These are phyloP conservation scores for Hygrophorus pudorinus DNA, from an alignment of 768 basidiomycete genomes.

Conservation along the genomic window DNA sequence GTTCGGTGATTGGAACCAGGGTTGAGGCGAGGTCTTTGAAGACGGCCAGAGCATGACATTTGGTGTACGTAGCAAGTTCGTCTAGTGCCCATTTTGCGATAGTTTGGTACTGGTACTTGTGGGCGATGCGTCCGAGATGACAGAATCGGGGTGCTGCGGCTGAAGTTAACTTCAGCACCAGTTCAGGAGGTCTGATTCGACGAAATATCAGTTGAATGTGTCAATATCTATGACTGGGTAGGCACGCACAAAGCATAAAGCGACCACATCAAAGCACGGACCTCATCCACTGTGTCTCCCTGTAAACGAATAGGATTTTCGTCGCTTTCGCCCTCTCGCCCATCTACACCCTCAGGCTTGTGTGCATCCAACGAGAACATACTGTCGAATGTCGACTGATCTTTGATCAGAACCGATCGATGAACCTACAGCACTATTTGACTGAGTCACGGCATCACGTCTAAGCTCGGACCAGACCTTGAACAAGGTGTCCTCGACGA, in stretches of 20 bases:
- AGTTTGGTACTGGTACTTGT: constrained; percentile 7
- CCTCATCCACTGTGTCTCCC: constrained; percentile 7
- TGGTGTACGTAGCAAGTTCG: background rate
- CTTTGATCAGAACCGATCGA: constrained; percentile 6
- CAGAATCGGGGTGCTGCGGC: constrained; percentile 4
- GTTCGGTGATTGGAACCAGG: background rate
- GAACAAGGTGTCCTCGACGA: constrained; percentile 7
- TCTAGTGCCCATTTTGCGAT: constrained; percentile 5
- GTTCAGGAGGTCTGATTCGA: background rate
- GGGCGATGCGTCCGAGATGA: constrained; percentile 7
- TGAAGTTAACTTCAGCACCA: constrained; percentile 3
- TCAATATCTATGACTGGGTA: background rate
- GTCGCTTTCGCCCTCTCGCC: constrained; percentile 7
- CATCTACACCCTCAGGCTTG: background rate
- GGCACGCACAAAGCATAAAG: constrained; percentile 36
- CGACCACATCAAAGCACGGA: constrained; percentile 15
- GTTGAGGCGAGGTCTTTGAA: no score
- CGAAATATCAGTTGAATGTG: background rate
- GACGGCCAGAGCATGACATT: no score
- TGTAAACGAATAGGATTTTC: constrained; percentile 7
- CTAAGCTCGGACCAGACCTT: constrained; percentile 3
- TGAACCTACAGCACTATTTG: constrained; percentile 4
- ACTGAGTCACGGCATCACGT: background rate
- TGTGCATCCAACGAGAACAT: constrained; percentile 2
- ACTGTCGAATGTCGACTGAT: constrained; percentile 6